Conservation (phyloP, 2,329 filamentous ascomycete species). For the Ceratocystis lukuohia region DNA sequence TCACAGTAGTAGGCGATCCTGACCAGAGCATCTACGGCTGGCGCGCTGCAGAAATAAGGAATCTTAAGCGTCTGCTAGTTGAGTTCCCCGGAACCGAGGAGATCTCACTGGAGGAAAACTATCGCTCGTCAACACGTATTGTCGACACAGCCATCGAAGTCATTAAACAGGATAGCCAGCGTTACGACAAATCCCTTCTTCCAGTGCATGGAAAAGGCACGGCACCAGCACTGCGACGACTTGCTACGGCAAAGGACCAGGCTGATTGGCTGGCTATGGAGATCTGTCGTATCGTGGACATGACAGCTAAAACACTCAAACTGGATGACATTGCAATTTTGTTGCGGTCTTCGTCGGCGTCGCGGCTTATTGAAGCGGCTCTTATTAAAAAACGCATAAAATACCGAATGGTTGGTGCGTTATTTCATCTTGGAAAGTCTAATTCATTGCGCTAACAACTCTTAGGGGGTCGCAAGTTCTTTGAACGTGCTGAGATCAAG, state of each 20-base stretch:
- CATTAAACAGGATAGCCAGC: slow-evolving; percentile 74
- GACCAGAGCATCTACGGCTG: slow-evolving; percentile 98
- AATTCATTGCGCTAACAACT: slow-evolving; percentile 3
- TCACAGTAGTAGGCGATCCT: slow-evolving; percentile 91
- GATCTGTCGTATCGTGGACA: slow-evolving; percentile 53
- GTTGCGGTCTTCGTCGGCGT: slow-evolving; percentile 70
- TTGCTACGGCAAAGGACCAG: slow-evolving; percentile 58
- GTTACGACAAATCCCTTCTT: slow-evolving; percentile 67
- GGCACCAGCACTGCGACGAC: slow-evolving; percentile 62
- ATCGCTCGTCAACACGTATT: slow-evolving; percentile 79
- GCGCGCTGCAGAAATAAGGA: slow-evolving; percentile 82
- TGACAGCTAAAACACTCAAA: slow-evolving; percentile 61
- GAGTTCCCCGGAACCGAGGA: slow-evolving; percentile 69
- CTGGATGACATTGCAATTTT: slow-evolving; percentile 74
- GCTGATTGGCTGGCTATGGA: slow-evolving; percentile 82
- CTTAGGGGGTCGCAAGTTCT: slow-evolving; percentile 60
- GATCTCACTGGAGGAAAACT: slow-evolving; percentile 83
- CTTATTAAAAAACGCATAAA: slow-evolving; percentile 69
- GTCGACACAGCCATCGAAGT: slow-evolving; percentile 66
- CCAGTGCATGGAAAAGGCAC: slow-evolving; percentile 71
- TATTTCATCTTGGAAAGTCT: neutral
- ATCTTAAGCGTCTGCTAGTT: slow-evolving; percentile 62
- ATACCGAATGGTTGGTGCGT: slow-evolving; percentile 70
- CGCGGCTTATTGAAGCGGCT: slow-evolving; percentile 71
- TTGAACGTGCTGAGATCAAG: slow-evolving; percentile 81